Evolutionary conservation across 768 basidiomycete species (phyloP), one percentile per base, ranked within the genome.

Genomic region (Phanerochaete sordida): DNA sequence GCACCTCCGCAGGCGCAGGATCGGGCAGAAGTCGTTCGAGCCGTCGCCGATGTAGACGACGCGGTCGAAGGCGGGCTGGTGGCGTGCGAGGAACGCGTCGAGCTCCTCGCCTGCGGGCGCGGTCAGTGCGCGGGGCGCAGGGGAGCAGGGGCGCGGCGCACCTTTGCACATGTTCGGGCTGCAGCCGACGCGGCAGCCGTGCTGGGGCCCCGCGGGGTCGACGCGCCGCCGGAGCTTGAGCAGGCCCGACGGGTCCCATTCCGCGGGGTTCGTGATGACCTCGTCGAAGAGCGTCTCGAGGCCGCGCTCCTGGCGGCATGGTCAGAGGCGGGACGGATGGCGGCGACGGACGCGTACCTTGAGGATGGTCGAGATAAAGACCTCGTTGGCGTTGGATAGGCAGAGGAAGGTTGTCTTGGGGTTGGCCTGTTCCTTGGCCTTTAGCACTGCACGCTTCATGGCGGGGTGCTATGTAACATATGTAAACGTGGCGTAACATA

Each of bases 141-240:
- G 7, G 33, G 7, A 39, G 19, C 33, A 59, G 49, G 28, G 44
- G 28, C 35, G 19, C 16, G 45, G 19, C n/a, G 23, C 21, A 87
- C 93, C 93, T 79, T 99, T 99, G 80, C 97, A 99, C 95, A 99
- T 97, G 78, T 99, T 98, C 15, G 88, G 84, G 58, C 87, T 87
- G 77, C 97, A 99, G 6, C 96, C 96, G 54, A 96, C 81, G 46
- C 77, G 77, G 75, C 97, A 99, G 7, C 68, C 70, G 72, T 98
- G 97, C 60, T 93, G 93, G 1, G 86, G 86, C 1, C 84, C 91
- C 23, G 75, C 65, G 12, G 92, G 91, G 60, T 88, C 88, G 45
- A 98, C 78, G 46, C 89, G 81, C 15, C 95, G 82, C 30, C 83
- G 80, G 49, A 99, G 75, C 58, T 87, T 84, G 57, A 98, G 85